Evolutionary conservation across 169 alveolate species (phyloP).

Genomic region (Plasmodium gaboni): DNA sequence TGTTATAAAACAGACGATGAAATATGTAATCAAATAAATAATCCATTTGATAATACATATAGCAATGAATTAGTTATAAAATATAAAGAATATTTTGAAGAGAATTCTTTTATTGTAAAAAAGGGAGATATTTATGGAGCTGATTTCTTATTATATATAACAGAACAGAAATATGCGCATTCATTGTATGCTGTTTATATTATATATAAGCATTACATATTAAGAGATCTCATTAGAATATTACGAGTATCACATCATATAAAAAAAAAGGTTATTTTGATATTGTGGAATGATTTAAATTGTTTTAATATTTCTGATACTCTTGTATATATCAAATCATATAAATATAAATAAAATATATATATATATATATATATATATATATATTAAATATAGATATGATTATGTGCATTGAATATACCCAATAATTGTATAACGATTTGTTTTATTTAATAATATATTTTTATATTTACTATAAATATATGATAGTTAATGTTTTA

Average conservation of each 20-base stretch:
- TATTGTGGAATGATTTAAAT: constrained; percentile 5
- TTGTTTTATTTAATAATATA: neutral
- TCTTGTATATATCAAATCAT: constrained; percentile 32
- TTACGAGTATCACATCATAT: constrained; percentile 33
- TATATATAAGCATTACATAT: constrained; percentile 7
- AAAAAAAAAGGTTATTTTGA: constrained; percentile 54
- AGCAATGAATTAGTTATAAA: neutral
- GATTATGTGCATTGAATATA: too few relatives aligned
- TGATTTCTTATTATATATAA: constrained; percentile 50
- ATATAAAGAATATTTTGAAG: constrained; percentile 31
- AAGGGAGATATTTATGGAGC: constrained; percentile 60
- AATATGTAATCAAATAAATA: neutral
- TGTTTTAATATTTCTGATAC: constrained; percentile 1
- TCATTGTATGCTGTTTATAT: constrained; percentile 49
- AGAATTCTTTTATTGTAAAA: constrained; percentile 19
- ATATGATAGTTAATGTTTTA: too few relatives aligned
- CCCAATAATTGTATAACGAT: too few relatives aligned
- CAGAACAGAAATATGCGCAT: constrained; percentile 51
- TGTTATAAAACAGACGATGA: neutral
- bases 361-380: too few relatives aligned
- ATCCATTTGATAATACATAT: neutral
- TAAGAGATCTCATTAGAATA: constrained; percentile 46
- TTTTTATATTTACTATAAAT: too few relatives aligned
- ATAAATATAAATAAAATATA: constrained; percentile 21
- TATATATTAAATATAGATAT: too few relatives aligned